Conservation (phyloP, 345 rosid genomes). For the Pugionium cornutum region DNA sequence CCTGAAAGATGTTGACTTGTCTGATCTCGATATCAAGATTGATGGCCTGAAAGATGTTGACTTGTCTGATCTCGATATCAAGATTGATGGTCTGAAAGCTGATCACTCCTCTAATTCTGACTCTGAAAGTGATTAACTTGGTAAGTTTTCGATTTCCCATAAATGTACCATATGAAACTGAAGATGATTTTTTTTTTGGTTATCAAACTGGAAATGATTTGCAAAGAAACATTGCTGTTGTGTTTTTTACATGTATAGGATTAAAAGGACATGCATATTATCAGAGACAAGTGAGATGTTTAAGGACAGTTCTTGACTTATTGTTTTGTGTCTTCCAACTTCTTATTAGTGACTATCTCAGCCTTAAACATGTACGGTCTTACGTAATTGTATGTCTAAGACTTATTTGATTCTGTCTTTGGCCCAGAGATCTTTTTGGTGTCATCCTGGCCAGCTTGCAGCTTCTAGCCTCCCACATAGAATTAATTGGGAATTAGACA, state of each 20-base stretch:
- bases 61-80: conserved; percentile 15
- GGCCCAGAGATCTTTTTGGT: not conserved
- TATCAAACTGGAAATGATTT: not conserved
- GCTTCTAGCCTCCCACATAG: not conserved
- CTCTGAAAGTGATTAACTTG: conserved; percentile 30
- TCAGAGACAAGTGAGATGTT: conserved; percentile 4
- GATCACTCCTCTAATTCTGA: not conserved
- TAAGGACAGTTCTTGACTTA: no score
- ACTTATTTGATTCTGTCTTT: not conserved
- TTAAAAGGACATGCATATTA: not conserved
- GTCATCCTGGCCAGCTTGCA: not conserved
- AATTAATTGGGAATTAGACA: not conserved
- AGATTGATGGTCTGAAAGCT: not conserved
- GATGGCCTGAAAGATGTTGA: not conserved
- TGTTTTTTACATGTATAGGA: not conserved
- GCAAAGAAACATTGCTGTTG: conserved; percentile 5
- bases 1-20: conserved; percentile 2
- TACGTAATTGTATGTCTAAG: not conserved
- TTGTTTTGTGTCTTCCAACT: no score
- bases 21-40: conserved; percentile 31
- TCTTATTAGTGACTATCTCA: conserved; percentile 1
- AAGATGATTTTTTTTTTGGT: not conserved
- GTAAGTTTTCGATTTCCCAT: conserved; percentile 14
- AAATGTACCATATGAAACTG: not conserved
- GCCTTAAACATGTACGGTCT: conserved; percentile 15